Conservation (phyloP, 306 rosid species). For the Vicia villosa region DNA sequence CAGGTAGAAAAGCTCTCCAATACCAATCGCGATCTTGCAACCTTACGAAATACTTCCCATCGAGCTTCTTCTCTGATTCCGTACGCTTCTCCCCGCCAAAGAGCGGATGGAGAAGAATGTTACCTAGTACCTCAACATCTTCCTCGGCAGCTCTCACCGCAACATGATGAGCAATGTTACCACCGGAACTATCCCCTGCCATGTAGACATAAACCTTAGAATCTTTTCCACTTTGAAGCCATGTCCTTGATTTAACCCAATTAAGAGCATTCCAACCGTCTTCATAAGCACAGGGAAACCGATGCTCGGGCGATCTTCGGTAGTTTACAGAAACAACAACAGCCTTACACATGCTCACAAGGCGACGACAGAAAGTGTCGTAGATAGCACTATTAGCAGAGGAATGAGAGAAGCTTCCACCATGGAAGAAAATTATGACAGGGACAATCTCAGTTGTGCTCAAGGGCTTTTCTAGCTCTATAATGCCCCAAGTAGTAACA, state of each 20-base stretch:
- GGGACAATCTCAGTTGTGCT: conserved; percentile 69
- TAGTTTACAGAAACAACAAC: conserved; percentile 86
- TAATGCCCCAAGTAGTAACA: conserved; percentile 47
- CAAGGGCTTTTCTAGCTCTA: conserved; percentile 68
- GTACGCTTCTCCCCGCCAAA: conserved; percentile 75
- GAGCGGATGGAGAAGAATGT: conserved; percentile 86
- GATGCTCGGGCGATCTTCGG: conserved; percentile 78
- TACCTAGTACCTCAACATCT: conserved; percentile 73
- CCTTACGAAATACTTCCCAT: conserved; percentile 81
- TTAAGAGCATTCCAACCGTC: conserved; percentile 83
- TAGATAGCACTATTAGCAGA: conserved; percentile 90
- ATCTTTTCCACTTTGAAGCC: conserved; percentile 86
- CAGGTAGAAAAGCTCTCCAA: conserved; percentile 88
- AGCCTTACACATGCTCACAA: conserved; percentile 62
- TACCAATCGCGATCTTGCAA: conserved; percentile 92
- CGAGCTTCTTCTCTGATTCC: conserved; percentile 63
- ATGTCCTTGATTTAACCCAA: conserved; percentile 77
- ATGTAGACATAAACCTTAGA: conserved; percentile 71
- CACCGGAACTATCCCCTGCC: conserved; percentile 92
- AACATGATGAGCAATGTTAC: conserved; percentile 84
- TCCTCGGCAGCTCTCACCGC: conserved; percentile 67
- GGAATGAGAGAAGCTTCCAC: conserved; percentile 92
- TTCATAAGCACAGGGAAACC: conserved; percentile 81
- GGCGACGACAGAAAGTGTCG: conserved; percentile 87
- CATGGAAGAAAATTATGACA: conserved; percentile 80